A percentile compares a stretch with the other conserved stretches of the same genome.
Evolutionary conservation across 1,139 yeast species (phyloP).

Genomic region (Hansenula sp.): DNA sequence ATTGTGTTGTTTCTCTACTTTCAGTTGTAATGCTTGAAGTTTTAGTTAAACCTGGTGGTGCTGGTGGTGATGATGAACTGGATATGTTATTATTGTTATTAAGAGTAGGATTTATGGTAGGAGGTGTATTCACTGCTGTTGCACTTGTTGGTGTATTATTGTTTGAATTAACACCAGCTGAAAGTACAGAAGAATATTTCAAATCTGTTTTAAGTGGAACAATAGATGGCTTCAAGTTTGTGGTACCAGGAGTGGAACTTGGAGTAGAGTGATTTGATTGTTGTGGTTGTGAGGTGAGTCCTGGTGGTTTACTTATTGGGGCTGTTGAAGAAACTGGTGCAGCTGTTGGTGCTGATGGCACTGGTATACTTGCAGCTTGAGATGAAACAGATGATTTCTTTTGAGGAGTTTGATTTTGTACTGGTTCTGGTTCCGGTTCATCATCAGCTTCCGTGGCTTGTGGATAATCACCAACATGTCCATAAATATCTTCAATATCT

Average conservation of each 20-base stretch:
- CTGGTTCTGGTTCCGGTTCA: slow-evolving; percentile 21
- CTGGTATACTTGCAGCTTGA: slow-evolving; percentile 3
- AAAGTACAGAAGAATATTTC: slow-evolving; percentile 71
- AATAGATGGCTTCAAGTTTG: slow-evolving; percentile 22
- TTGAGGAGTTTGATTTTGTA: slow-evolving; percentile 11
- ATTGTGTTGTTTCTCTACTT: slow-evolving; percentile 9
- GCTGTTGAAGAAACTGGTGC: slow-evolving; percentile 6
- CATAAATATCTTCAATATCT: slow-evolving; percentile 55
- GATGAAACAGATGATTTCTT: slow-evolving; percentile 12
- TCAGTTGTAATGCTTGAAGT: not conserved
- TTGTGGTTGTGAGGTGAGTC: not conserved
- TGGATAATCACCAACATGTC: slow-evolving; percentile 43
- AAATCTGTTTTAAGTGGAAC: slow-evolving; percentile 50
- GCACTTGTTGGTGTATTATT: slow-evolving; percentile 20
- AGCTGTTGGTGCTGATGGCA: slow-evolving; percentile 9
- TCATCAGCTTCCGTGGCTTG: slow-evolving; percentile 30
- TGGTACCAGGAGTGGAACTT: slow-evolving; percentile 6
- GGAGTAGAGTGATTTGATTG: not conserved
- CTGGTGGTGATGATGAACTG: not conserved
- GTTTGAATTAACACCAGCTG: slow-evolving; percentile 30
- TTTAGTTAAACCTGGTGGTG: slow-evolving; percentile 3
- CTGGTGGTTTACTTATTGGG: slow-evolving; percentile 2
- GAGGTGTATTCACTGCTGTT: slow-evolving; percentile 1
- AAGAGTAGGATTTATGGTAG: not conserved
- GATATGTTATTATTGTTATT: slow-evolving; percentile 4